Conservation (phyloP, 805 yeast genomes). For the Komagataella pastoris region DNA sequence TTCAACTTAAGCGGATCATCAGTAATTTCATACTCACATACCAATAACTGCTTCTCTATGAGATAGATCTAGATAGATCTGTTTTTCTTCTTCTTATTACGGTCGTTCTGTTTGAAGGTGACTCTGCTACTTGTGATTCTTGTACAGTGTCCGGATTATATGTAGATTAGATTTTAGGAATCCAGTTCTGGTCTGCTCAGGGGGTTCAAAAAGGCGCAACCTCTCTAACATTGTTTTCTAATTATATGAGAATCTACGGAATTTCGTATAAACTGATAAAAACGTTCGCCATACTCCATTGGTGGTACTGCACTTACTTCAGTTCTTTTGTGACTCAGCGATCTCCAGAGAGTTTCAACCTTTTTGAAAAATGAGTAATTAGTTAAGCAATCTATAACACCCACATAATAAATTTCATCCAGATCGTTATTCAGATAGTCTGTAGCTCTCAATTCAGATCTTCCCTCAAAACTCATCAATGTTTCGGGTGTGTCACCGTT, state of each 20-base stretch:
- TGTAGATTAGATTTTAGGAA: too few relatives aligned
- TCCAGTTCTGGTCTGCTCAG: too few relatives aligned
- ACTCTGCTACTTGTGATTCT: too few relatives aligned
- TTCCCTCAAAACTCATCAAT: not conserved
- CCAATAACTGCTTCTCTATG: too few relatives aligned
- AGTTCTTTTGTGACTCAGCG: constrained; percentile 51
- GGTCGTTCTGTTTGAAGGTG: too few relatives aligned
- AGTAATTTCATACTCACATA: too few relatives aligned
- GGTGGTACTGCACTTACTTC: constrained; percentile 88
- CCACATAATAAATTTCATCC: constrained; percentile 71
- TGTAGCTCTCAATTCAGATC: constrained; percentile 8
- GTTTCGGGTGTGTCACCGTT: constrained; percentile 30
- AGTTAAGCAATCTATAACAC: constrained; percentile 90
- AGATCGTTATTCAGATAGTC: constrained; percentile 46
- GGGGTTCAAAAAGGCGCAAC: not conserved
- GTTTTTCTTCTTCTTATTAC: too few relatives aligned
- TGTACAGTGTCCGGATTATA: too few relatives aligned
- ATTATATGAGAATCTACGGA: constrained; percentile 3
- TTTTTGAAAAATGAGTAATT: constrained; percentile 60
- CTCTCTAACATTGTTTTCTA: not conserved
- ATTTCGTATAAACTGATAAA: constrained; percentile 48
- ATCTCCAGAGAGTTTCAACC: constrained; percentile 78
- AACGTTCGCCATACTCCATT: constrained; percentile 77
- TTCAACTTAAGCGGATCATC: too few relatives aligned
- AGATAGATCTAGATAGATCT: too few relatives aligned